Percentiles rank a stretch among this genome's conserved stretches.
These are phyloP conservation scores for Eucalyptus erythrocorys DNA, from an alignment of 345 rosid species.

Conservation along the genomic window DNA sequence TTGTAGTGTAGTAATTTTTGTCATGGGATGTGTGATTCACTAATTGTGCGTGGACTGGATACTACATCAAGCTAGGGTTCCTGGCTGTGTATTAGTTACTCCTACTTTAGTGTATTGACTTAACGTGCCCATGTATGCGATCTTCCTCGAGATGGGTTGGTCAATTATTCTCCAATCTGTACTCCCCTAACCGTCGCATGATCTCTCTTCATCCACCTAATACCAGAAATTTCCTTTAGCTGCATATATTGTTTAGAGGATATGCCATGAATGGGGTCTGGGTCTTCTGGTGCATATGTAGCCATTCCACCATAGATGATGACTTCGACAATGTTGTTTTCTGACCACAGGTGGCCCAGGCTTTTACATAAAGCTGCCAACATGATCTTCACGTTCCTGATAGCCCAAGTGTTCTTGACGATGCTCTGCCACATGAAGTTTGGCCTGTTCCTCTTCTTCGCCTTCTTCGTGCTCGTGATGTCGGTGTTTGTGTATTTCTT, in stretches of 20 bases:
- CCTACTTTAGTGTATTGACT: not conserved
- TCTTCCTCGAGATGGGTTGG: not conserved
- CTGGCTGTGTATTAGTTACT: not conserved
- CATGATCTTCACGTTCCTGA: no score
- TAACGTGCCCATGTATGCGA: not conserved
- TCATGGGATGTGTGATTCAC: not conserved
- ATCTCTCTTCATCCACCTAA: not conserved
- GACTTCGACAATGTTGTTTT: no score
- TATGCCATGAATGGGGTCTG: not conserved
- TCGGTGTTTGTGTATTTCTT: no score
- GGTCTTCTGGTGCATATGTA: not conserved
- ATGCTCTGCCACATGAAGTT: no score
- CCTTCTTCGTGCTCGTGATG: no score
- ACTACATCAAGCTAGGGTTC: not conserved
- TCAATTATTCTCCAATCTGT: not conserved
- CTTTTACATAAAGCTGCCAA: no score
- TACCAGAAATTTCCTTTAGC: not conserved
- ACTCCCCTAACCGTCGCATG: fast-evolving
- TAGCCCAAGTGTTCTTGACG: no score
- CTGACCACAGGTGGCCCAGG: no score
- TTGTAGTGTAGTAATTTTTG: not conserved
- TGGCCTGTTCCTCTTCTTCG: no score
- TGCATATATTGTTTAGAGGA: not conserved
- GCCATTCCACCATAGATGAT: not conserved
- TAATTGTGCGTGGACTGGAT: not conserved